A percentile compares a stretch with the other conserved stretches of the same genome.
These are phyloP conservation scores for Rachicladosporium sp. DNA, from an alignment of 2,329 filamentous ascomycete species.

Conservation along the genomic window DNA sequence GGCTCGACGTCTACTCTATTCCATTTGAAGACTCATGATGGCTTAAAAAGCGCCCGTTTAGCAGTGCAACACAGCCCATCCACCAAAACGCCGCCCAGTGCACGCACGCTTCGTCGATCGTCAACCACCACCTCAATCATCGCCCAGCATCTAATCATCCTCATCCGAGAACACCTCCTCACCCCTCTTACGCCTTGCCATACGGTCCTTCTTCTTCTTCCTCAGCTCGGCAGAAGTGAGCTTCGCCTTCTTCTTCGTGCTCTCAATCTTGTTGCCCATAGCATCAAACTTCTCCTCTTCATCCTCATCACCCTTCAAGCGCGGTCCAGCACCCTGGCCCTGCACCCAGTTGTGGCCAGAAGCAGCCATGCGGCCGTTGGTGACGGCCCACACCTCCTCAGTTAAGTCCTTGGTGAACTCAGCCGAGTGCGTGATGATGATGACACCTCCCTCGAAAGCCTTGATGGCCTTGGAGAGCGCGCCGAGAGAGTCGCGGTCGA, in stretches of 20 bases:
- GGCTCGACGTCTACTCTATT: too few species aligned
- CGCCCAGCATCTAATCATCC: constrained; percentile 33
- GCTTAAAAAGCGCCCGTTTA: too few species aligned
- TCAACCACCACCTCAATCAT: too few species aligned
- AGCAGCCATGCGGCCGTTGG: constrained; percentile 84
- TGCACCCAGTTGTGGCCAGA: constrained; percentile 93
- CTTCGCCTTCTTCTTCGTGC: constrained; percentile 84
- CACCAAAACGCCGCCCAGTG: too few species aligned
- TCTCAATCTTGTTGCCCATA: constrained; percentile 73
- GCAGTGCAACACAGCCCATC: too few species aligned
- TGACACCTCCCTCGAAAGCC: constrained; percentile 98
- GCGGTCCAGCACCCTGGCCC: constrained; percentile 80
- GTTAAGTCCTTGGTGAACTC: constrained; percentile 99
- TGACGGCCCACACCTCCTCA: constrained; percentile 96
- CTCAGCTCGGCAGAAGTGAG: constrained; percentile 66
- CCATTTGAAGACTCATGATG: too few species aligned
- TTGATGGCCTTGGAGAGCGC: constrained; percentile 96
- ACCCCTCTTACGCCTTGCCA: constrained; percentile 78
- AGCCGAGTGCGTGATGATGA: constrained; percentile 97
- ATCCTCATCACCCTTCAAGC: constrained; percentile 65
- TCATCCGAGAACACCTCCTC: constrained; percentile 77
- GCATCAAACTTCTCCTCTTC: constrained; percentile 75
- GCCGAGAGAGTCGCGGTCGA: constrained; percentile 97
- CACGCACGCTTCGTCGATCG: too few species aligned
- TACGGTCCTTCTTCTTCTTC: constrained; percentile 84